Percentiles rank a stretch among this genome's conserved stretches.
These are phyloP conservation scores for Colletotrichum euphorbiae DNA, from an alignment of 2,329 filamentous ascomycete genomes.

Conservation along the genomic window DNA sequence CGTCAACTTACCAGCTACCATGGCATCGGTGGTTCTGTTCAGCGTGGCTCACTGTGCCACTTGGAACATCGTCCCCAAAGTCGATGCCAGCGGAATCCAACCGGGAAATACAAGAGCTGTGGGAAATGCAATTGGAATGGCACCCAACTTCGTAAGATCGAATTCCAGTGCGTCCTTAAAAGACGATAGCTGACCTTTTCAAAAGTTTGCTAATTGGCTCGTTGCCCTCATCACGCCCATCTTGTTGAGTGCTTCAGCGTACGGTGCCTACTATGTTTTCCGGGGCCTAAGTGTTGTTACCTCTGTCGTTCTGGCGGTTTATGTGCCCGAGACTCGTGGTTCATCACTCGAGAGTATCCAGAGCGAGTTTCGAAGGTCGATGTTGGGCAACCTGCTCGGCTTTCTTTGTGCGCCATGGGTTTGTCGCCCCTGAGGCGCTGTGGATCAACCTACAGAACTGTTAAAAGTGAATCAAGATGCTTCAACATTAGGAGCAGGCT, in stretches of 20 bases:
- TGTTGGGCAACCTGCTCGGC: no score
- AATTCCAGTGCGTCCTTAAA: no score
- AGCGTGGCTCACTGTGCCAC: conserved; percentile 1
- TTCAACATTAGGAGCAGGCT: no score
- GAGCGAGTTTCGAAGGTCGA: no score
- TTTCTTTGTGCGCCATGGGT: no score
- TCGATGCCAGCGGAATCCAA: neutral
- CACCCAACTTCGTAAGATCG: no score
- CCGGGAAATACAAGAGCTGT: neutral
- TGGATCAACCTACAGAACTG: no score
- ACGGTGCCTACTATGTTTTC: conserved; percentile 60
- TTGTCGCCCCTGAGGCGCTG: no score
- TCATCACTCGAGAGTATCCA: conserved; percentile 58
- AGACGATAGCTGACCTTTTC: no score
- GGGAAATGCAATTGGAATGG: no score
- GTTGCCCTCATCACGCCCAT: conserved; percentile 59
- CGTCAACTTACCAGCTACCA: no score
- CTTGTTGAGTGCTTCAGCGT: conserved; percentile 52
- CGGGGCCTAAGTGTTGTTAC: conserved; percentile 52
- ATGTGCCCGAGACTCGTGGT: conserved; percentile 54
- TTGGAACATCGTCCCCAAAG: neutral
- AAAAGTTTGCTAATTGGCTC: conserved; percentile 51
- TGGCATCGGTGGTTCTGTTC: neutral
- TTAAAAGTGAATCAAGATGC: no score
- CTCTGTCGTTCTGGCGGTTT: neutral